Conservation (phyloP, 306 rosid genomes). For the Dalbergia cochinchinensis region DNA sequence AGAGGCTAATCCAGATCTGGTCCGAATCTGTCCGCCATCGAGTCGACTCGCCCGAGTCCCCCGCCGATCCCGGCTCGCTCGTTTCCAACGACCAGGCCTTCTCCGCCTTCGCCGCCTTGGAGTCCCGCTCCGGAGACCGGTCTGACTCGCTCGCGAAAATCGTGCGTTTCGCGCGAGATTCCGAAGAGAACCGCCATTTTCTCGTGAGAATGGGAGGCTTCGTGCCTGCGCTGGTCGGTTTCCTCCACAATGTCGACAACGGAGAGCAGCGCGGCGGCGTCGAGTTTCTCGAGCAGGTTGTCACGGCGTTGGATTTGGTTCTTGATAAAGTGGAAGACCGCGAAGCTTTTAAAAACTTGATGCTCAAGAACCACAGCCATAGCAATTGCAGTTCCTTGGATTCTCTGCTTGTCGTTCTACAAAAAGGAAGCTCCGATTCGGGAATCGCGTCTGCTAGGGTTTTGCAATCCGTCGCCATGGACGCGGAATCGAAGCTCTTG, state of each 20-base stretch:
- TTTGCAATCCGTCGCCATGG: conserved; percentile 59
- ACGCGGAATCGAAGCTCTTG: conserved; percentile 68
- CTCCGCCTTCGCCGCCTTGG: conserved; percentile 47
- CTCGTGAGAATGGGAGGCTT: conserved; percentile 62
- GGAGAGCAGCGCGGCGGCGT: conserved; percentile 42
- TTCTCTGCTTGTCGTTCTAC: conserved; percentile 64
- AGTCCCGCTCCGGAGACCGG: background rate
- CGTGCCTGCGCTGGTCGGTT: conserved; percentile 55
- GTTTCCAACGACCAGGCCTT: conserved; percentile 55
- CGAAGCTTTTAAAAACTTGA: conserved; percentile 48
- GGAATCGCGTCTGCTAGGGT: conserved; percentile 63
- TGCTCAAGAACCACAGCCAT: conserved; percentile 47
- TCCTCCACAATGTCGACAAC: conserved; percentile 64
- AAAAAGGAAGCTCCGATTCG: conserved; percentile 59
- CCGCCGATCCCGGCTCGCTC: background rate
- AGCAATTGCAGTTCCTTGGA: conserved; percentile 31
- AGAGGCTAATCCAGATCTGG: conserved; percentile 96
- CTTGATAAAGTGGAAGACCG: conserved; percentile 48
- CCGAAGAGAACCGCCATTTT: conserved; percentile 67
- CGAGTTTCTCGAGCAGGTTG: conserved; percentile 58
- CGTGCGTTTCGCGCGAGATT: conserved; percentile 60
- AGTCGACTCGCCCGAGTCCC: conserved; percentile 53
- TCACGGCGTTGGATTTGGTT: conserved; percentile 58
- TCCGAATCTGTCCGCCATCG: conserved; percentile 67
- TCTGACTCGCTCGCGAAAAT: conserved; percentile 58